Base-by-base conservation (phyloP, 768 basidiomycete species). In the Guyanaporus albipodus region DNA sequence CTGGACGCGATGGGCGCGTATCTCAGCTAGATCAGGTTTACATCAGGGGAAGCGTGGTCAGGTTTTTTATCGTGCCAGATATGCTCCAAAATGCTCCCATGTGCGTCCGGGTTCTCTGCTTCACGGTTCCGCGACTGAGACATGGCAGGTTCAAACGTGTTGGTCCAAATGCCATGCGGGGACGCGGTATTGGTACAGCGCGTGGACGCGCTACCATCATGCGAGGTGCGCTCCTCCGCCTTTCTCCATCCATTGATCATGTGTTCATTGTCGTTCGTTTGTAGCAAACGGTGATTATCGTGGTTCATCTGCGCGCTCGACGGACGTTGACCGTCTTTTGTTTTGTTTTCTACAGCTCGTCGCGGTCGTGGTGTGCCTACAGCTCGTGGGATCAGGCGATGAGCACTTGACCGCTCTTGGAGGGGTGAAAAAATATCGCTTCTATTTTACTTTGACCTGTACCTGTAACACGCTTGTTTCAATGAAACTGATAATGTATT, bases 31-130 rank as follows among this genome's bases (percentile, higher is more conserved):
- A 98, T 73, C 95, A 97, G 69, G 95, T 97, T 26, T 99, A 99
- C 70, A 99, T 99, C 58, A 78, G 96, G 58, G 96, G 96, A 48
- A 94, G 92, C 67, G 96, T 97, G 90, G 76, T 97, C 55, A 79
- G 96, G 55, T 98, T 96, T 76, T 95, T 98, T 73, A 97, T 98
- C 67, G 96, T 99, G 18, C 96, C 96, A 45, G 96, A 98, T 70
- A 97, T 99, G 90, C 74, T 99, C 57, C 90, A 97, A 66, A 98
- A 98, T 67, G 96, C 96, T 12, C 96, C 96, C 17, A 99, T 99
- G 96, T 94, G 63, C 66, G 89, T 73, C 45, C 27, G 33, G 26
- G 44, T 24, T 19, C 23, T n/a, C 12, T 29, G 32, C 28, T 11
- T 44, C 26, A 42, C 35, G 50, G 48, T 26, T 41, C 51, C 44